Percentiles rank a stretch among this genome's conserved stretches.
Conservation (phyloP, 208 protist genomes). For the Crithidia bombi region DNA sequence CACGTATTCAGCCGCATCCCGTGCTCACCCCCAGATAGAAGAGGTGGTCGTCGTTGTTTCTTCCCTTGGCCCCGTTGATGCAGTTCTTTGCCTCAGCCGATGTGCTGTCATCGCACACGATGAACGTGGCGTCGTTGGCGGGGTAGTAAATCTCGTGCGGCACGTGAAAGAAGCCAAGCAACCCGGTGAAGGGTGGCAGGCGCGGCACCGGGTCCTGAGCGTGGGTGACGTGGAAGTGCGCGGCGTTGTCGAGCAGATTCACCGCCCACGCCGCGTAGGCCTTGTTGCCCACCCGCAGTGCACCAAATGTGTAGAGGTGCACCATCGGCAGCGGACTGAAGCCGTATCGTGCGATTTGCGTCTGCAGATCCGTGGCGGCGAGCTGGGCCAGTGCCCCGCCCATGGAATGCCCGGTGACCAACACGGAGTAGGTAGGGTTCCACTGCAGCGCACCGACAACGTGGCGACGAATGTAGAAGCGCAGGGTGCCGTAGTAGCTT, state of each 20-base stretch:
- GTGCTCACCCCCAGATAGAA: neutral
- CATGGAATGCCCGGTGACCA: slow-evolving; percentile 77
- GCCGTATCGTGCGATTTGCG: slow-evolving; percentile 4
- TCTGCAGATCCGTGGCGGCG: slow-evolving; percentile 44
- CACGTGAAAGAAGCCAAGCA: slow-evolving; percentile 42
- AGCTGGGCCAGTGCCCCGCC: slow-evolving; percentile 66
- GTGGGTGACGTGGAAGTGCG: slow-evolving; percentile 63
- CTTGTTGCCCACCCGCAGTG: slow-evolving; percentile 61
- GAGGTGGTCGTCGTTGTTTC: slow-evolving; percentile 46
- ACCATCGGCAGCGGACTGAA: slow-evolving; percentile 18
- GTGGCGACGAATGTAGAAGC: slow-evolving; percentile 24
- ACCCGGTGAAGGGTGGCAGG: slow-evolving; percentile 34
- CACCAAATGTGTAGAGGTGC: slow-evolving; percentile 71
- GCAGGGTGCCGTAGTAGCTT: slow-evolving; percentile 38
- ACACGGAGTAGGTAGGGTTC: slow-evolving; percentile 38
- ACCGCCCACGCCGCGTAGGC: slow-evolving; percentile 42
- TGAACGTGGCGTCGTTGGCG: neutral
- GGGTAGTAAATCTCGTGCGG: slow-evolving; percentile 54
- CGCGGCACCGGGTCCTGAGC: slow-evolving; percentile 60
- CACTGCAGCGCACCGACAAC: slow-evolving; percentile 29
- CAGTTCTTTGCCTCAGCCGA: slow-evolving; percentile 42
- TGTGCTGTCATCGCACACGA: slow-evolving; percentile 42
- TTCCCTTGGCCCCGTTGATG: slow-evolving; percentile 38
- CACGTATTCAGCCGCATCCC: neutral
- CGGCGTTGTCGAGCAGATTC: slow-evolving; percentile 21